A percentile compares a stretch with the other conserved stretches of the same genome.
phyloP scores from a whole-genome alignment of 2,329 filamentous ascomycete genomes.

The Amauroascus verrucosus region DNA sequence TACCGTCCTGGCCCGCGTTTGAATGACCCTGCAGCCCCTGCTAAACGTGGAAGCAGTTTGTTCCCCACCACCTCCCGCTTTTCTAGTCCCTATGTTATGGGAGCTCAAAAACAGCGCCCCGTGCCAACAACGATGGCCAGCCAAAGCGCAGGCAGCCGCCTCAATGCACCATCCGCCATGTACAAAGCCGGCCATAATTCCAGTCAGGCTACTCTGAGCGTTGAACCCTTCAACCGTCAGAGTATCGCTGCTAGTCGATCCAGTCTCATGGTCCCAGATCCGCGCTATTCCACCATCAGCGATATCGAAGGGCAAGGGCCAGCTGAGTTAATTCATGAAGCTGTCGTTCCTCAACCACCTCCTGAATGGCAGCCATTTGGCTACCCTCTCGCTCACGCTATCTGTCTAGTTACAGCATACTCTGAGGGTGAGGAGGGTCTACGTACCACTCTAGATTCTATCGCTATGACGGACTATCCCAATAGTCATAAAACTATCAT shows the following conservation, averaged over 20 bases:
- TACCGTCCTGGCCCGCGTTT: slow-evolving; percentile 81
- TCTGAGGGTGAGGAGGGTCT: slow-evolving; percentile 91
- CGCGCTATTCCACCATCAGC: slow-evolving; percentile 46
- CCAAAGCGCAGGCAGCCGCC: slow-evolving; percentile 63
- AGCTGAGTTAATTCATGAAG: slow-evolving; percentile 89
- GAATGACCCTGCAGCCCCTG: slow-evolving; percentile 62
- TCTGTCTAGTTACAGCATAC: slow-evolving; percentile 93
- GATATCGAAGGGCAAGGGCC: slow-evolving; percentile 66
- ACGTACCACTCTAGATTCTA: slow-evolving; percentile 86
- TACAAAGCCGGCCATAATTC: slow-evolving; percentile 52
- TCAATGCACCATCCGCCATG: slow-evolving; percentile 53
- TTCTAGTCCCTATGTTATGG: slow-evolving; percentile 71
- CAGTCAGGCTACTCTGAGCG: slow-evolving; percentile 47
- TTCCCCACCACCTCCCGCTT: slow-evolving; percentile 90
- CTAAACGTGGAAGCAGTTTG: slow-evolving; percentile 74
- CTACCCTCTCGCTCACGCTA: slow-evolving; percentile 82
- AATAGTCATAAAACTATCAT: slow-evolving; percentile 98
- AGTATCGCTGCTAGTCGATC: slow-evolving; percentile 36
- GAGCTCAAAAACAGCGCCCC: slow-evolving; percentile 43
- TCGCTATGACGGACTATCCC: slow-evolving; percentile 95
- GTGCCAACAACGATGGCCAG: slow-evolving; percentile 88
- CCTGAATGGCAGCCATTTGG: slow-evolving; percentile 97
- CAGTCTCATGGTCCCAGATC: slow-evolving; percentile 52
- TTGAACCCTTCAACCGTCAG: slow-evolving; percentile 32
- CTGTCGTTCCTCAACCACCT: slow-evolving; percentile 90